Base-by-base conservation (phyloP, 2,329 filamentous ascomycete species). In the Fusarium sterilihyphosum region DNA sequence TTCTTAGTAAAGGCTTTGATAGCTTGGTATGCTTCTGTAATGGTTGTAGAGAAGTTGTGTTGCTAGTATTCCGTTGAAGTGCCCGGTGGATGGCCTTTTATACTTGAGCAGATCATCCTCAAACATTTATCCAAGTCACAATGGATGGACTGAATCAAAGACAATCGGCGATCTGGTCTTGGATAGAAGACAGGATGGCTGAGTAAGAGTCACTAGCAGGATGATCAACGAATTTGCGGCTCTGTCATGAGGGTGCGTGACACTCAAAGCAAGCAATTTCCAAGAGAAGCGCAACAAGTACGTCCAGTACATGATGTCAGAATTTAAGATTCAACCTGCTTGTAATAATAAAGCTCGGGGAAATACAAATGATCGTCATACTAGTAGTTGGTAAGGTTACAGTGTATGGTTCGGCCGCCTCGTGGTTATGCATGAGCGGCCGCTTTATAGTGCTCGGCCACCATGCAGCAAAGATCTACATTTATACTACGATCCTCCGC, bases 1-100 rank as follows among this genome's bases (percentile, higher is more conserved):
- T 4, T 13, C 1, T 0, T n/a, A 0, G 2, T 6, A 6, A 7
- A 11, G 0, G 0, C 3, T 17, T 44, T 22, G 17, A 17, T 14
- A n/a, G 3, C 1, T 7, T 7, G 3, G 11, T 44, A 13, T 33
- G 2, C 0, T 24, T 33, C 3, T 46, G 17, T 26, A 3, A 26
- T 26, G 2, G 17, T 6, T 24, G 9, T n/a, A 3, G 41, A 2
- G 26, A 4, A n/a, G 20, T 16, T 43, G 38, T 33, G 18, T n/a
- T 46, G 31, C 0, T 26, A 12, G 3, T 31, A 8, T 24, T 0
- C 9, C 0, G 6, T 57, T 31, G 26, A 24, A 14, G 20, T 10
- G 11, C 16, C 5, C n/a, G 3, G 12, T 1, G 3, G 16, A 4
- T 33, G 4, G 10, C 8, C 6, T 12, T 33, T 43, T 57, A 57